Base-by-base conservation (phyloP, 2,329 filamentous ascomycete species). In the Neopestalotiopsis sp. region DNA sequence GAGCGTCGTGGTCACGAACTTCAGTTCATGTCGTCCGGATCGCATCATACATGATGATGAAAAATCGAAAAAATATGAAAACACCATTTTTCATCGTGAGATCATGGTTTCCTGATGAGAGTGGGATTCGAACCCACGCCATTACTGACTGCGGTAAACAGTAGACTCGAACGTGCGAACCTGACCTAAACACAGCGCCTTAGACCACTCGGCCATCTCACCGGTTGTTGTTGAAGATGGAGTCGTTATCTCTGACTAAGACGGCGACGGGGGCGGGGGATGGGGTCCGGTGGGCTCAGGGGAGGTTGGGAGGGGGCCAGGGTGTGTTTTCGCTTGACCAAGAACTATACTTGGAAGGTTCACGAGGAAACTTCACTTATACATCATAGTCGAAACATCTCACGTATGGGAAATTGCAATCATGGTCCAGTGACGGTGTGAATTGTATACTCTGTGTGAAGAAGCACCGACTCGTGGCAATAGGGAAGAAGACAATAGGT, bases 41-140 rank as follows among this genome's bases (percentile, higher is more conserved):
- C 7, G 4, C 13, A n/a, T 7, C 42, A 17, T 52, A 9, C 34
- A 38, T 52, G 45, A n/a, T 20, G n/a, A 24, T 3, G 3, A 52
- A 52, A n/a, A 52, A 52, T 52, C 17, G n/a, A 9, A 52, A 52
- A 52, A 52, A 52, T 7, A n/a, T 52, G 17, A 52, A 52, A 52
- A 52, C n/a, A 52, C 45, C 45, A 52, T n/a, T 7, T 20, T 10
- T 7, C 5, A 52, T 24, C 45, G 45, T n/a, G 45, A 52, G n/a
- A 24, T 52, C 45, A 1, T 17, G 14, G 20, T 52, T 52, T 10
- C 10, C 45, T 69, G 72, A 73, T 84, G 83, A 81, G 78, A 81
- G 79, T 81, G 82, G 82, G 84, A 82, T 84, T 86, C 83, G 84
- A 86, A 85, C 84, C 82, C 82, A 78, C 83, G 84, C 82, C 82